Evolutionary conservation across 345 rosid genomes (phyloP).

Genomic region (Arabis hirsuta): DNA sequence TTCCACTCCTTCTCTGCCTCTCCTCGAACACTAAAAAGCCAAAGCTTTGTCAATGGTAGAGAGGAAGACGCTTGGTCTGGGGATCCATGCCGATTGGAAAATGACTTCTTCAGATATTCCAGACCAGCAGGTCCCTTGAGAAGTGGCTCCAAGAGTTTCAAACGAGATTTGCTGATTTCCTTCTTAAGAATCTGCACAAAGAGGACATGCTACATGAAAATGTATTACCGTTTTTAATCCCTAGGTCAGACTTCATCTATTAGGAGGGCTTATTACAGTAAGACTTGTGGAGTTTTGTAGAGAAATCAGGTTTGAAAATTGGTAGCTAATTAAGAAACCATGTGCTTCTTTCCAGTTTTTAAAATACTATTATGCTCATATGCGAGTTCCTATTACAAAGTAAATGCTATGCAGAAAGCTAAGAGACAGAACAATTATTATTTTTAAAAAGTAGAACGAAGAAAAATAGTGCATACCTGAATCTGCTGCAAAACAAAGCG

Average conservation of each 20-base stretch:
- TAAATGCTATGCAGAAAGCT: background rate
- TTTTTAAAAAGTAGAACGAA: background rate
- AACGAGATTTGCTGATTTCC: conserved; percentile 82
- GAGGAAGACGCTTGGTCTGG: conserved; percentile 54
- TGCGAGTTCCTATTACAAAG: background rate
- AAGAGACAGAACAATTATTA: background rate
- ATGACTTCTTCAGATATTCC: conserved; percentile 76
- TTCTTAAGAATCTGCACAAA: conserved; percentile 60
- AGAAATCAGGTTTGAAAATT: background rate
- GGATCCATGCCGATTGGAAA: conserved; percentile 60
- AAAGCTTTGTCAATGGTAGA: conserved; percentile 60
- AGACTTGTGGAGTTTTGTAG: background rate
- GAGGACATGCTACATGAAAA: conserved; percentile 5
- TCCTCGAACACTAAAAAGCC: conserved; percentile 64
- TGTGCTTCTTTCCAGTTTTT: background rate
- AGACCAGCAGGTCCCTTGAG: conserved; percentile 86
- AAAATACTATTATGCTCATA: background rate
- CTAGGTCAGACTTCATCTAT: background rate
- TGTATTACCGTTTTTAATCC: background rate
- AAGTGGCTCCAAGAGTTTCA: conserved; percentile 77
- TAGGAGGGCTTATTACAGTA: conserved; percentile 2
- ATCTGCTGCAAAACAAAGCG: conserved; percentile 87
- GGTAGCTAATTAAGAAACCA: conserved; percentile 8
- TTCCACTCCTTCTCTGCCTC: conserved; percentile 74
- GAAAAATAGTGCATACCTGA: conserved; percentile 55